Evolutionary conservation across 106 monocot genomes (phyloP), one percentile per base, ranked within the genome.

Genomic region (Dendrobium catenatum): DNA sequence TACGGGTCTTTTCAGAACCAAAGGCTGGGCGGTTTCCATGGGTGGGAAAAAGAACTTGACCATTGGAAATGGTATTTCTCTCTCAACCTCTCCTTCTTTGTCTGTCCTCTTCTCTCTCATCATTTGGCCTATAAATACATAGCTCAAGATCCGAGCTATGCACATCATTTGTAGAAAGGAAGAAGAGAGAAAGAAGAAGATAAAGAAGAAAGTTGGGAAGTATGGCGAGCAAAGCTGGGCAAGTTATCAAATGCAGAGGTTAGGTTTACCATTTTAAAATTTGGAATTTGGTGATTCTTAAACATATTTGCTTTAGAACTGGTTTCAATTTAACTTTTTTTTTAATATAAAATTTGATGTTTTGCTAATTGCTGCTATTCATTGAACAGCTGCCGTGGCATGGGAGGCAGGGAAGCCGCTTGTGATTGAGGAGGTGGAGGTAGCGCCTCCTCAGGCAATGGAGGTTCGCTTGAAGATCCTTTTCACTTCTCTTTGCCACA

Each of bases 321-420:
- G 13, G 51, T 13, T 13, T 13, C 13, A 9, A 46, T 46, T 6
- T 7, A 46, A 58, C 1, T 18, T 16, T 58, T 58, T 20, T 26
- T 66, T 20, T 66, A 0, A 22, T 8, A 22, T 24, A 20, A 26
- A 26, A 6, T 24, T 66, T 66, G 64, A 20, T 70, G 27, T 70
- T 37, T 27, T 61, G n/a, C 26, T 26, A 26, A 26, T 26, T 26
- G 26, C 8, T 61, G 19, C n/a, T 7, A 56, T 56, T 16, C 4
- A 61, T 61, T 61, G 17, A 86, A 80, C 84, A 93, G 93, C 89
- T 75, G 90, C 90, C 48, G 87, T 93, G 1, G 84, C 93, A n/a
- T 93, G 93, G 90, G 93, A 93, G 82, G 90, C 90, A 15, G 93
- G 88, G 55, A 90, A 93, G 84, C 88, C 90, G 24, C 84, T 93